Percentiles rank a stretch among this genome's conserved stretches.
Evolutionary conservation across 306 rosid species (phyloP).

Genomic region (Lupinus albus): DNA sequence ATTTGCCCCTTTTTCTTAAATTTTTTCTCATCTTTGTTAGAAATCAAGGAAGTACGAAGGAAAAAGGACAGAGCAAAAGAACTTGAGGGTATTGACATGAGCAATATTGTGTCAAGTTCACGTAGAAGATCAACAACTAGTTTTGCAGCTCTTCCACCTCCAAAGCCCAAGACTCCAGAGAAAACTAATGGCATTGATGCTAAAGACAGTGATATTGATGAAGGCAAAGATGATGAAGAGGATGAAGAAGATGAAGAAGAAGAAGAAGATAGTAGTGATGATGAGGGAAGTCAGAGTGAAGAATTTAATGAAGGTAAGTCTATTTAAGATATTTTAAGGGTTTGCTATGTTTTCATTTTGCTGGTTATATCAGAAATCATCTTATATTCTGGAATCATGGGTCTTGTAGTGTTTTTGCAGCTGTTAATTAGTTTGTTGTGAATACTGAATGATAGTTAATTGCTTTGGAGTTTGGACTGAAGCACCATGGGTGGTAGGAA

Average conservation of each 20-base stretch:
- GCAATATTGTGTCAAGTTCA: conserved; percentile 85
- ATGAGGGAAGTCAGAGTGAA: conserved; percentile 73
- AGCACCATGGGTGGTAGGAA: conserved; percentile 21
- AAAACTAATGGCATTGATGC: conserved; percentile 59
- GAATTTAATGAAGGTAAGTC: conserved; percentile 68
- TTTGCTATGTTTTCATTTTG: conserved; percentile 14
- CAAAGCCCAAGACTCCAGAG: conserved; percentile 69
- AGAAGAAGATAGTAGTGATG: conserved; percentile 45
- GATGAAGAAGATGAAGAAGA: conserved; percentile 60
- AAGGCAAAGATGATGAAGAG: conserved; percentile 46
- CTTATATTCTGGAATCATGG: conserved; percentile 25
- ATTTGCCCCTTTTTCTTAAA: background rate
- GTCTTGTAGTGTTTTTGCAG: conserved; percentile 13
- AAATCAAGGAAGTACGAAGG: conserved; percentile 81
- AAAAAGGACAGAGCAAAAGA: conserved; percentile 89
- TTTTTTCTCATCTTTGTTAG: conserved; percentile 37
- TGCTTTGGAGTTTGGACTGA: conserved; percentile 36
- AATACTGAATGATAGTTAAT: conserved; percentile 2
- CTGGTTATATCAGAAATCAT: conserved; percentile 14
- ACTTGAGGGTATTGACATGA: conserved; percentile 91
- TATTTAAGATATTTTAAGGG: conserved; percentile 5
- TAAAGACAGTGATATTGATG: conserved; percentile 47
- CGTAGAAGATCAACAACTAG: conserved; percentile 79
- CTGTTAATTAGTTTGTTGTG: conserved; percentile 9
- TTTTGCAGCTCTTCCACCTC: conserved; percentile 77